Conservation (phyloP, 306 rosid species). For the Vigna mungo region DNA sequence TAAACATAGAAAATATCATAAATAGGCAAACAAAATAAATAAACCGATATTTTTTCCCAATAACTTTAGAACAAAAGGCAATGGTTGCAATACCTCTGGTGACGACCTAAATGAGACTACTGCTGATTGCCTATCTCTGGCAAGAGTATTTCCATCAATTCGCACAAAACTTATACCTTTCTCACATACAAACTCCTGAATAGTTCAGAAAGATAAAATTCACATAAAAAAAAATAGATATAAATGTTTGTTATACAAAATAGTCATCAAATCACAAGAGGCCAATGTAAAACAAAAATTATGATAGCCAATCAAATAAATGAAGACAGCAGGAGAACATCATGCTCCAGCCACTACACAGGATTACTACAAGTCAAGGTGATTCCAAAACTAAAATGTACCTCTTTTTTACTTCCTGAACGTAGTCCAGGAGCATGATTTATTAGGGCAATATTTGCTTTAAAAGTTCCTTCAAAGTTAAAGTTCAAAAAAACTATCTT, state of each 20-base stretch:
- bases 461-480: not conserved
- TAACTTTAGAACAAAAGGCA: slow-evolving; percentile 27
- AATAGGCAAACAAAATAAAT: slow-evolving; percentile 6
- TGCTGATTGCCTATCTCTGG: slow-evolving; percentile 86
- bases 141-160: slow-evolving; percentile 92
- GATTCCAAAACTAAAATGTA: slow-evolving; percentile 37
- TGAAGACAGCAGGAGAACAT: not conserved
- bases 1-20: not conserved
- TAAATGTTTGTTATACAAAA: slow-evolving; percentile 7
- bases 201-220: slow-evolving; percentile 38
- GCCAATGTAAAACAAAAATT: slow-evolving; percentile 11
- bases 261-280: slow-evolving; percentile 28
- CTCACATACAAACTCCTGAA: slow-evolving; percentile 80
- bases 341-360: slow-evolving; percentile 16
- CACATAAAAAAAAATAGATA: slow-evolving; percentile 7
- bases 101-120: slow-evolving; percentile 76
- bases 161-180: slow-evolving; percentile 83
- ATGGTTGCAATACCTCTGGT: slow-evolving; percentile 59
- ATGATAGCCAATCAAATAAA: slow-evolving; percentile 11
- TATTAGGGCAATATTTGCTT: not conserved
- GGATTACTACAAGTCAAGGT: not conserved
- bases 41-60: not conserved
- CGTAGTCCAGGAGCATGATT: slow-evolving; percentile 11
- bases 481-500: not conserved
- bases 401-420: slow-evolving; percentile 24